A percentile compares a stretch with the other conserved stretches of the same genome.
These are phyloP conservation scores for Tricholoma flavovirens DNA, from an alignment of 768 basidiomycete species.

Conservation along the genomic window DNA sequence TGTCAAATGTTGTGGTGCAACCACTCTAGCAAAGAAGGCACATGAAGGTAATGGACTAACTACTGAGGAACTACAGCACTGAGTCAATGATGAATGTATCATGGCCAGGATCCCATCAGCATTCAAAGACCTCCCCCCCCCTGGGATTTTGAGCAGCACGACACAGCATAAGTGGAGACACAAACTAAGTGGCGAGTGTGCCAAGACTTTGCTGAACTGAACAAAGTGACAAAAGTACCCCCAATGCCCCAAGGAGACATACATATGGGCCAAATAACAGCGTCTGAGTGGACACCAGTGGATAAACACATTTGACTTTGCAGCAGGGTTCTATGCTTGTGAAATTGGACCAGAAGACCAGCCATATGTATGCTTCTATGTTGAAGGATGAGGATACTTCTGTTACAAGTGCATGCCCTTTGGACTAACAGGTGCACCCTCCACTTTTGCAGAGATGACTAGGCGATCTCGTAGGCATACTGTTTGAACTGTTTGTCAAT, in stretches of 20 bases:
- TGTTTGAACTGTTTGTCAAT: conserved; percentile 12
- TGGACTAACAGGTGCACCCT: not conserved
- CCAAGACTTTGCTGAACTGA: too few relatives aligned
- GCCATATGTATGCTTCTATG: conserved; percentile 27
- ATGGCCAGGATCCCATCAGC: not conserved
- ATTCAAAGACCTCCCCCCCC: not conserved
- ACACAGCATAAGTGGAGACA: not conserved
- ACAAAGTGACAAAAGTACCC: too few relatives aligned
- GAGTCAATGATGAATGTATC: too few relatives aligned
- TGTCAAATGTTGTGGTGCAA: too few relatives aligned
- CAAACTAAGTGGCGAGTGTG: conserved; percentile 7
- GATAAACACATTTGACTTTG: not conserved
- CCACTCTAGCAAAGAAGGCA: too few relatives aligned
- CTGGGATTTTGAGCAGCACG: too few relatives aligned
- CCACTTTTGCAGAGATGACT: conserved; percentile 17
- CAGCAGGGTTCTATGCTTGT: not conserved
- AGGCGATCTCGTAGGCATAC: conserved; percentile 9
- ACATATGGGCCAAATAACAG: too few relatives aligned
- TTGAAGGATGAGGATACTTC: conserved; percentile 27
- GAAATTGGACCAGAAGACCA: not conserved
- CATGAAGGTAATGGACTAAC: too few relatives aligned
- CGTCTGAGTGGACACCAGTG: not conserved
- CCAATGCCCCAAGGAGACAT: too few relatives aligned
- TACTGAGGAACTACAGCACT: too few relatives aligned
- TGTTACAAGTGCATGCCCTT: not conserved